phyloP scores from a whole-genome alignment of 495 filamentous ascomycete species.

The Penicillium maclennaniae region DNA sequence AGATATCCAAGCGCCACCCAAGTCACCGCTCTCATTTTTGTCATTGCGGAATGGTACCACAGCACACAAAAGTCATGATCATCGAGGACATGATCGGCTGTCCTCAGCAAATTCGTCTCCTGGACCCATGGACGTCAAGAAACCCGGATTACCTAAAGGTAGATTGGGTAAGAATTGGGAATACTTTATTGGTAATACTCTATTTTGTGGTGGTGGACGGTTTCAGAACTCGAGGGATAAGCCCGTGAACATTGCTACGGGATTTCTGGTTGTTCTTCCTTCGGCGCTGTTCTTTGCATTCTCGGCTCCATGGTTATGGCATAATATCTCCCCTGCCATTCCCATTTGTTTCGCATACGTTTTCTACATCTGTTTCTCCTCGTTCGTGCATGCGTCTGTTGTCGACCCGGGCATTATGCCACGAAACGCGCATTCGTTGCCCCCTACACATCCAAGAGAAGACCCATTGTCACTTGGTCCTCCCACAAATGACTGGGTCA shows the following conservation, averaged over 20 bases:
- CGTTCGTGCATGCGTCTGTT: constrained; percentile 85
- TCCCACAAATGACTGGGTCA: constrained; percentile 83
- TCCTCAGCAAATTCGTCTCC: constrained; percentile 75
- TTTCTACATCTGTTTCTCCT: constrained; percentile 85
- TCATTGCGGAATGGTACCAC: constrained; percentile 48
- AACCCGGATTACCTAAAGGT: constrained; percentile 23
- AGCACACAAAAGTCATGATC: constrained; percentile 46
- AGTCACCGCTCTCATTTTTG: constrained; percentile 70
- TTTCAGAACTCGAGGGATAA: constrained; percentile 82
- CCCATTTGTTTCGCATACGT: constrained; percentile 88
- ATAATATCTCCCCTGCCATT: constrained; percentile 85
- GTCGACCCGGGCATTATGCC: constrained; percentile 90
- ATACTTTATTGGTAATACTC: constrained; percentile 88
- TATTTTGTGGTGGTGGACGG: constrained; percentile 82
- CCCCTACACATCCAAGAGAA: constrained; percentile 52
- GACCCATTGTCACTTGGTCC: constrained; percentile 80
- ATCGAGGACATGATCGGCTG: constrained; percentile 67
- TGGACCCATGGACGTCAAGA: constrained; percentile 35
- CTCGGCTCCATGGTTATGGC: constrained; percentile 90
- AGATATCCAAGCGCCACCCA: constrained; percentile 50
- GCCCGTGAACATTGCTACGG: constrained; percentile 90
- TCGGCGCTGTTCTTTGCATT: constrained; percentile 77
- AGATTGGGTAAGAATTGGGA: constrained; percentile 73
- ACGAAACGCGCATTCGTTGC: constrained; percentile 72
- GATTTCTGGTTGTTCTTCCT: constrained; percentile 70